Base-by-base conservation (phyloP, 768 basidiomycete species). In the Postia placenta region DNA sequence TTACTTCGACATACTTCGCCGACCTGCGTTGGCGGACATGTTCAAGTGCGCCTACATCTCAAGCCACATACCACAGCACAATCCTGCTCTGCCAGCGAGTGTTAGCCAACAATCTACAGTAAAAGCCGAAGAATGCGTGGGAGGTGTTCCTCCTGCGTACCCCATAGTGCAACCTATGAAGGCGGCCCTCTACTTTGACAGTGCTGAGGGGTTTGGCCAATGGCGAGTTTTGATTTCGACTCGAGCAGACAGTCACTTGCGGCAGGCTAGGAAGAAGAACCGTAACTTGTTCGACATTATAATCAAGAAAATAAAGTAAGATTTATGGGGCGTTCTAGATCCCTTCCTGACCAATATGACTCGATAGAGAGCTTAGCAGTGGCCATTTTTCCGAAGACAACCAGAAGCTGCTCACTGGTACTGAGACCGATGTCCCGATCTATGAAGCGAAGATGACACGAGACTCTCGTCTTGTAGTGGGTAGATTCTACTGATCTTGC, bases 351-450 rank as follows among this genome's bases (percentile, higher is more conserved):
- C n/a, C n/a, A n/a, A n/a, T n/a, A n/a, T 23, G 17, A 23, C 5
- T 22, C 26, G 2, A 4, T 15, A 25, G 85, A 58, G 80, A 87
- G 51, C 70, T 88, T 11, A 87, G 85, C 0, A 73, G 75, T 2
- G 85, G 85, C 0, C 75, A 80, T 48, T 86, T 87, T 56, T 85
- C 85, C 1, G 69, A 71, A 11, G 79, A 82, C 49, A 87, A 86
- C 52, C 81, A 86, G 54, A 83, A 83, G 61, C 64, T 74, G 5
- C 65, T 86, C 11, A 78, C 69, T 19, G 72, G 73, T 0, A 44
- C 60, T 0, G 64, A 68, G 11, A 61, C 63, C 12, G 74, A 74
- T 0, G 62, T 86, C 2, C 81, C 84, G 0, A 73, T 87, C 9
- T 86, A 73, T 45, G 83, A 85, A 58, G 85, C 85, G 0, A 85